Conservation (phyloP, 306 rosid genomes). For the Quercus cerris region DNA sequence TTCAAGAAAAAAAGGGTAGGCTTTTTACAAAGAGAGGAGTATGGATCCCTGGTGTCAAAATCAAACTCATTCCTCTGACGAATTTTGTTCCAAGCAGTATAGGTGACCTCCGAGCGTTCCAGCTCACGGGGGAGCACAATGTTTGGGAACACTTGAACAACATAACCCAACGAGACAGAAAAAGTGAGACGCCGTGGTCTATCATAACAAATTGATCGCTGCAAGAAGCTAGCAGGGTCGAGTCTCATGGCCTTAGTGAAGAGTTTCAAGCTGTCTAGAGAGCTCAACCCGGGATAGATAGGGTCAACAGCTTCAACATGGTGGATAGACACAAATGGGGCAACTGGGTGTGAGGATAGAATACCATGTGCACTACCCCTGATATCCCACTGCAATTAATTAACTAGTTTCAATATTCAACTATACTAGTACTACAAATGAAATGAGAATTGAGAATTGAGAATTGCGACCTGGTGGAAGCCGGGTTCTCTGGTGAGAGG, state of each 20-base stretch:
- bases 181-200: conserved; percentile 41
- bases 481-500: conserved; percentile 56
- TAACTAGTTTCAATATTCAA: not conserved
- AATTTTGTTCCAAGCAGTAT: conserved; percentile 75
- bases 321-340: conserved; percentile 77
- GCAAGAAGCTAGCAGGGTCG: conserved; percentile 61
- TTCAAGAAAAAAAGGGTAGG: conserved; percentile 61
- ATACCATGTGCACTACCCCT: conserved; percentile 74
- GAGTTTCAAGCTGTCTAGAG: conserved; percentile 63
- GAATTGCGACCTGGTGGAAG: conserved; percentile 51
- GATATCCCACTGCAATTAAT: conserved; percentile 62
- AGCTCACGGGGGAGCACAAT: conserved; percentile 67
- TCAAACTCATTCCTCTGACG: conserved; percentile 57
- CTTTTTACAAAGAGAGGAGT: conserved; percentile 59
- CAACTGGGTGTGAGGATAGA: conserved; percentile 70
- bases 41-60: conserved; percentile 65
- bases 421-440: no score
- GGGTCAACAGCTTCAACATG: conserved; percentile 78
- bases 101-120: conserved; percentile 74
- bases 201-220: conserved; percentile 72
- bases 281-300: conserved; percentile 61
- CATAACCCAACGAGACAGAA: conserved; percentile 70
- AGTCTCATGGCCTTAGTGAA: conserved; percentile 65
- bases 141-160: conserved; percentile 56
- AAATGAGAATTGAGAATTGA: not conserved